Evolutionary conservation across 768 basidiomycete genomes (phyloP), one percentile per base, ranked within the genome.

Genomic region (Mycena leptocephala): DNA sequence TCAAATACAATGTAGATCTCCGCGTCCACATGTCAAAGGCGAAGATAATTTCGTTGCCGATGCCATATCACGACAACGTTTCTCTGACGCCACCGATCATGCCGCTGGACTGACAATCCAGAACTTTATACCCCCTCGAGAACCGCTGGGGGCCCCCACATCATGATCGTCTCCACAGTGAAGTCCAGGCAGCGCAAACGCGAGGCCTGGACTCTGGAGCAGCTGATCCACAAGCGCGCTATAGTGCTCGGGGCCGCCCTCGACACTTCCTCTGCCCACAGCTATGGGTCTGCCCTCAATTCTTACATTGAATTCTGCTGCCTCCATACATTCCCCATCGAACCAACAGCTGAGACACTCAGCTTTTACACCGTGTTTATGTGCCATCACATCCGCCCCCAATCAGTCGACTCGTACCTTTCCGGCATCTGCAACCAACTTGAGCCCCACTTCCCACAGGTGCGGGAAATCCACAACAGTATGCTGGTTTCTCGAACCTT

Each of bases 231-330:
- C 51, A 39, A 51, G 22, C 65, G 65, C 18, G 30, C 48, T 5
- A 18, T 67, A 26, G 65, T 41, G 0, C 1, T 67, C 8, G 65
- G 65, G 13, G 51, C 51, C 30, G 33, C 65, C 2, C 70, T 86
- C 39, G 80, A 81, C 30, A 37, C 28, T 0, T 72, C 74, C n/a
- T 82, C 84, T 0, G 26, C 56, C 20, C 26, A 33, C 1, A 70
- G 77, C 6, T 86, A 87, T 56, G 72, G 72, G 0, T 86, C 85
- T 0, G 81, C 81, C 3, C 59, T 85, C 0, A 84, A 86, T 28
- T 86, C 84, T 0, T 85, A 79, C 70, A 37, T 85, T 9, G 68
- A n/a, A n/a, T n/a, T n/a, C n/a, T n/a, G n/a, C n/a, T n/a, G n/a
- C n/a, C n/a, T n/a, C n/a, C n/a, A n/a, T n/a, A n/a, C n/a, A n/a